Evolutionary conservation across 257 asterid genomes (phyloP).

Genomic region (Scutellaria galericulata): DNA sequence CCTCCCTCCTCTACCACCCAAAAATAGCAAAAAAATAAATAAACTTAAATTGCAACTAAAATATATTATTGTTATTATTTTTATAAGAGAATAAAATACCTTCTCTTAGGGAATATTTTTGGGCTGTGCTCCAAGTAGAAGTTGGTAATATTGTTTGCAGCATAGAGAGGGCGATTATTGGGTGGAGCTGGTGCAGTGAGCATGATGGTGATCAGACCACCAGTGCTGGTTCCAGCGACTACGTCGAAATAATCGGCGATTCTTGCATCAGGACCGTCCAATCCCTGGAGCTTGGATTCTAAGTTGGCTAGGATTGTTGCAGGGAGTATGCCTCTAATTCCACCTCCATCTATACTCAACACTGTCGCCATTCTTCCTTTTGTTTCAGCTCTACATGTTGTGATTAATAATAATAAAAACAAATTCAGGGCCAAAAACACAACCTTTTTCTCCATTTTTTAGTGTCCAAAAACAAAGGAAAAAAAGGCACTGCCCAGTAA

Average conservation of each 20-base stretch:
- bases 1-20: no score
- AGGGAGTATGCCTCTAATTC: constrained; percentile 66
- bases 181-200: constrained; percentile 58
- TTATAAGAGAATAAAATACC: constrained; percentile 29
- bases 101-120: constrained; percentile 53
- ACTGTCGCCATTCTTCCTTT: constrained; percentile 52
- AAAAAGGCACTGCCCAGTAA: no score
- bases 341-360: constrained; percentile 73
- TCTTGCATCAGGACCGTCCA: constrained; percentile 79
- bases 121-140: constrained; percentile 68
- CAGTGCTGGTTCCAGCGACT: constrained; percentile 78
- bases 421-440: no score
- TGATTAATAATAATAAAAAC: neutral
- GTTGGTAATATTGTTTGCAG: constrained; percentile 57
- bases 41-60: no score
- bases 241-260: constrained; percentile 78
- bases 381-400: constrained; percentile 39
- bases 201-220: constrained; percentile 71
- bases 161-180: constrained; percentile 60
- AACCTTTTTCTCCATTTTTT: no score
- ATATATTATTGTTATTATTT: no score
- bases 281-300: constrained; percentile 70
- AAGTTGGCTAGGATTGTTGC: constrained; percentile 50
- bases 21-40: no score
- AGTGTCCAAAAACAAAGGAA: no score